Base-by-base conservation (phyloP, 192 early-diverging fungal genomes). In the Umbelopsis sp. region DNA sequence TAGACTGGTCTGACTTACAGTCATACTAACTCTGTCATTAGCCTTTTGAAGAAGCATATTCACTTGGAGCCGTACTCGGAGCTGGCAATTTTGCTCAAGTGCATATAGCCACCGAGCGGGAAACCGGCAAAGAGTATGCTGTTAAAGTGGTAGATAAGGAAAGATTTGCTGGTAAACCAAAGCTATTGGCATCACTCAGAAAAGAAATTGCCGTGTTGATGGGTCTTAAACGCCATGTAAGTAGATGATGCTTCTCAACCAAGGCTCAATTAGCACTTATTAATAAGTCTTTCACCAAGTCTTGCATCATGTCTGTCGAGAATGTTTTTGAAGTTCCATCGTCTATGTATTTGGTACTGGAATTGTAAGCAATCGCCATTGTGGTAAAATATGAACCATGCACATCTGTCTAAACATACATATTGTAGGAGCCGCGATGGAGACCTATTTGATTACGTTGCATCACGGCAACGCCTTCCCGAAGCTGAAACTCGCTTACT, bases 371-470 rank as follows among this genome's bases (percentile, higher is more conserved):
- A 9, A 4, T 4, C 37, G 10, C 16, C 3, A 30, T 49, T 2
- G 1, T 45, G 1, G 11, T n/a, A 49, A 0, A 48, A 16, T 2
- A 68, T 21, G 21, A 15, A 2, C 4, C 7, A 41, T 25, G 18
- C 23, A 68, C 7, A 46, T 21, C 7, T 30, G 27, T 9, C 8
- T 21, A 49, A 49, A 41, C 21, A 46, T 44, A 53, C 6, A 9
- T 55, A 49, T 25, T 44, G 27, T 58, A 92, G 91, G 67, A 92
- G 92, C 4, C 82, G 85, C 11, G 94, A 91, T 64, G 94, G 94
- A 61, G 97, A 98, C 76, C 80, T 99, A 21, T 98, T 98, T 80
- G 96, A 98, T 65, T 90, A 91, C 46, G 94, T 98, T 70, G 90
- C 94, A 30, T 81, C 81, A 21, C 88, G 89, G 20, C 87, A 89